Percentiles rank a stretch among this genome's conserved stretches.
These are phyloP conservation scores for Neurospora pannonica DNA, from an alignment of 495 filamentous ascomycete species.

Conservation along the genomic window DNA sequence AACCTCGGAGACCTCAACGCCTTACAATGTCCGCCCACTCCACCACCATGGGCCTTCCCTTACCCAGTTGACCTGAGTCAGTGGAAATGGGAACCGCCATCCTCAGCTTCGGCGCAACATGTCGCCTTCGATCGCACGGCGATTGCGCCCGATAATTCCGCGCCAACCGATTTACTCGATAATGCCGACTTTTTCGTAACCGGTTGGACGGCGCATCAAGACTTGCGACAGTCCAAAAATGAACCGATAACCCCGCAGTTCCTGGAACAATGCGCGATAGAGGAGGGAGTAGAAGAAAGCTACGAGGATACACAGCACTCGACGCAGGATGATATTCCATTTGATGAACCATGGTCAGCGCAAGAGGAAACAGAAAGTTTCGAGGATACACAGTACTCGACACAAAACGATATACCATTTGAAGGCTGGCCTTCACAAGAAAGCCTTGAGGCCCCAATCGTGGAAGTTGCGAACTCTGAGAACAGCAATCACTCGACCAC, in stretches of 20 bases:
- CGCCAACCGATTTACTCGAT: neutral
- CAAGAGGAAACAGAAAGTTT: neutral
- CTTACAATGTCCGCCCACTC: slow-evolving; percentile 23
- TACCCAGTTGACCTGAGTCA: slow-evolving; percentile 29
- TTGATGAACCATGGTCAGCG: neutral
- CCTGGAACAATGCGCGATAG: neutral
- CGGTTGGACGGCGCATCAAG: neutral
- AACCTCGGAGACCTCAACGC: slow-evolving; percentile 36
- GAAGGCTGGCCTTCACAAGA: neutral
- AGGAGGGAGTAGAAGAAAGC: neutral
- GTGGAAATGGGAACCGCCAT: slow-evolving; percentile 43
- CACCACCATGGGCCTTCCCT: slow-evolving; percentile 32
- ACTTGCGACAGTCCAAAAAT: neutral
- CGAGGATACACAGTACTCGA: neutral
- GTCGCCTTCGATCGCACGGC: neutral
- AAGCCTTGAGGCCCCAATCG: neutral
- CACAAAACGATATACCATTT: neutral
- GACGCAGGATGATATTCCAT: neutral
- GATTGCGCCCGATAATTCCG: neutral
- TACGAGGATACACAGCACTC: neutral
- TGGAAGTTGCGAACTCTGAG: neutral
- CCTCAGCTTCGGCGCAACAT: neutral
- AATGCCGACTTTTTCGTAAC: neutral
- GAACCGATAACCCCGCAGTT: neutral
- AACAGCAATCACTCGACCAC: neutral